Evolutionary conservation across 2,329 filamentous ascomycete species (phyloP), one percentile per base, ranked within the genome.

Genomic region (Xylariales sp.): DNA sequence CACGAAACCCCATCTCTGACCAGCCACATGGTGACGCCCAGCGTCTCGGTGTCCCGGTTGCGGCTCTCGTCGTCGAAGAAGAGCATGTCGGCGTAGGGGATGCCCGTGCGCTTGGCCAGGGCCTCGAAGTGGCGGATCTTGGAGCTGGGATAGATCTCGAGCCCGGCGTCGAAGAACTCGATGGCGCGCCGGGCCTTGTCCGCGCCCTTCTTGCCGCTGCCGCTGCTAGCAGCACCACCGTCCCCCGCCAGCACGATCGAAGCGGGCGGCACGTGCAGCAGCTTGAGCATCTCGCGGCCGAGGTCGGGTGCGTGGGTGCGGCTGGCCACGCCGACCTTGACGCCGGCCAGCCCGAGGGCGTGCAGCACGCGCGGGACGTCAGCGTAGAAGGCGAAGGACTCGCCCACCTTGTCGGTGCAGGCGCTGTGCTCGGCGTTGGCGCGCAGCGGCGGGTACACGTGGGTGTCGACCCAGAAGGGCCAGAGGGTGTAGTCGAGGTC

Each of bases 401-500:
- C 84, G 57, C 81, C 82, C 42, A 66, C 63, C 47, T 69, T 66
- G 58, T 83, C 79, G 15, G 66, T 62, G 38, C 63, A 67, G 35
- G 50, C 57, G 46, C 55, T 66, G 64, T 61, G 61, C 6, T 57
- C 45, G 1, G 66, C 40, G 38, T 69, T 65, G 6, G 70, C 52
- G 48, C 74, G 74, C 14, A 95, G 65, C 0, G 89, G 90, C 6
- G 81, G 76, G 17, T 80, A 78, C 51, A 93, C 85, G 63, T 96
- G 90, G 4, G 89, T 95, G 68, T 97, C 93, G 2, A 95, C 83
- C 91, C 91, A 97, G 66, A 96, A 96, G 5, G 90, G 89, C 93
- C 91, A 97, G n/a, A 97, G 74, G 0, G 93, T 97, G 72, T 96
- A 97, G 72, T 97, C 91, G 45, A 97, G 79, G 61, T 97, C 93